These are phyloP conservation scores for Actinidia arguta DNA, from an alignment of 179 eudicot genomes.

Conservation along the genomic window DNA sequence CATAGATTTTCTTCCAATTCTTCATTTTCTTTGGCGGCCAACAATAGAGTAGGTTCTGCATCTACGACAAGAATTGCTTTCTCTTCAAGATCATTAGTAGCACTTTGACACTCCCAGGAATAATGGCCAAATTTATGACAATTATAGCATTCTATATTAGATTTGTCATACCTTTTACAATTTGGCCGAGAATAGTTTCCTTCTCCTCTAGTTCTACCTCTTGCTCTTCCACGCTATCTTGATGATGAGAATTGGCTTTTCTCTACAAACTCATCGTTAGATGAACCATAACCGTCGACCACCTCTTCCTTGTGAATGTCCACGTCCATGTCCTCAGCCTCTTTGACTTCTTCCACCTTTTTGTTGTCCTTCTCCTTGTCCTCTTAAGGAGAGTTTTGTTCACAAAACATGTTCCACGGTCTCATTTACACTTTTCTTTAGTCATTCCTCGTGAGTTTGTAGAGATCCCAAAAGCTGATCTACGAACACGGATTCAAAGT, in stretches of 20 bases:
- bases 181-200: not conserved
- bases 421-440: not conserved
- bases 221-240: not conserved
- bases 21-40: not conserved
- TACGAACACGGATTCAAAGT: not conserved
- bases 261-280: not conserved
- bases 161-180: not conserved
- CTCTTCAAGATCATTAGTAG: not conserved
- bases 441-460: not conserved
- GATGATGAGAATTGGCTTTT: not conserved
- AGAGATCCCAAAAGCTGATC: conserved; percentile 6
- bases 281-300: too few species aligned
- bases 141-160: conserved; percentile 1
- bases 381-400: not conserved
- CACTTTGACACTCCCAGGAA: not conserved
- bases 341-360: conserved; percentile 1
- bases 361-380: not conserved
- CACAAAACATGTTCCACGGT: not conserved
- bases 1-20: not conserved
- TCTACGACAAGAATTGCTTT: not conserved
- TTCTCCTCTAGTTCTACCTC: not conserved
- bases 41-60: not conserved
- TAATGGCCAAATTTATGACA: not conserved
- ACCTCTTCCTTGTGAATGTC: not conserved
- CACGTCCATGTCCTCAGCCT: not conserved